Base-by-base conservation (phyloP, 345 rosid genomes). In the Lumnitzera littorea region DNA sequence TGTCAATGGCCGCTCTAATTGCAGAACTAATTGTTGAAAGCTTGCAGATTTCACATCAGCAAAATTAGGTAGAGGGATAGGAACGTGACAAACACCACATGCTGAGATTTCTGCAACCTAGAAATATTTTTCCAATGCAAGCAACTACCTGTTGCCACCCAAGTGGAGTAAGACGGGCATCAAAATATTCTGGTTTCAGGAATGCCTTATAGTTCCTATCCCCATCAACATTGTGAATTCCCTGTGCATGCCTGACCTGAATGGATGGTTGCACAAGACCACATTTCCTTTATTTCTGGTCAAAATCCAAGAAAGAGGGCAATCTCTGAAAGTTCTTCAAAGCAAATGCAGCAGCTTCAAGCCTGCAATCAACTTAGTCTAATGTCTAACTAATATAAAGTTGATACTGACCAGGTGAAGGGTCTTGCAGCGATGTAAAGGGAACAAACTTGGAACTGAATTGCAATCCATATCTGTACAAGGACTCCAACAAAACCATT, bases 171-270 rank as follows among this genome's bases (percentile, higher is more conserved):
- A 94, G 82, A 11, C 80, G 89, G 10, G 99, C 99, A 74, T 90
- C 99, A 66, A 88, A 82, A 82, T 83, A 94, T 54, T 82, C 82
- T 1, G 91, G 97, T 70, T 84, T 81, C 91, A 90, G 70, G 78
- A 80, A 86, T 7, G 90, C 91, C 72, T 86, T 82, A 77, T 68
- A 78, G 83, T 83, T 90, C 87, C 84, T 88, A 49, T 90, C 99
- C 53, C 97, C 99, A 60, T 90, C 97, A 20, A 88, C 96, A 80
- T 94, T 94, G 85, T 90, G 99, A 66, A 82, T 78, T 58, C 99
- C 99, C 60, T 94, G 99, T 15, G 95, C 99, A 82, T 94, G 97
- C 75, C 99, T 90, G 79, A 94, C 99, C 97, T 94, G 86, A 72
- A 79, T 74, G 71, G 67, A 74, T 62, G 53, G 75, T 76, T 78